Base-by-base conservation (phyloP, 768 basidiomycete genomes). In the Chalciporus piperatus region DNA sequence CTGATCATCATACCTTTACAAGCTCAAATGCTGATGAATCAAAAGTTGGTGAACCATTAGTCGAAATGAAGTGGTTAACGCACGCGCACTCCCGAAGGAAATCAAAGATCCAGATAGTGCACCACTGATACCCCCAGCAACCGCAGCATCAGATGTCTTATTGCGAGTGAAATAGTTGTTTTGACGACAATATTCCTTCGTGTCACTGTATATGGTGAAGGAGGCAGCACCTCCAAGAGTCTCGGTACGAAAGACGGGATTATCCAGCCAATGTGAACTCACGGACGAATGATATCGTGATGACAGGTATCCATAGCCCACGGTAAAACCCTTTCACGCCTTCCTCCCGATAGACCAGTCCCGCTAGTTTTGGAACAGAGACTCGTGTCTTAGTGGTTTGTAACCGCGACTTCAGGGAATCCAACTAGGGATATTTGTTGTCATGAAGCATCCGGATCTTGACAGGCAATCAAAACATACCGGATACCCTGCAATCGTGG, bases 251-350 rank as follows among this genome's bases (percentile, higher is more conserved):
- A 20, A 54, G n/a, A 32, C 35, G 47, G 50, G 23, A 41, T 43
- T 47, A 50, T 46, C 17, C 45, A 43, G 44, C n/a, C 48, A 6
- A 37, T 17, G n/a, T 33, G 19, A 42, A 91, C 90, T 73, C 68
- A 85, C 96, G 92, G 69, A 98, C 94, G 67, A 96, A 92, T 6
- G 94, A 93, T 60, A 98, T 98, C 9, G 94, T 96, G 70, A 93
- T 77, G 49, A 98, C 81, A 42, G 96, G 95, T 60, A 98, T 89
- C 83, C 89, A 91, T 45, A 94, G 64, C 51, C 92, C 92, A 50
- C 93, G 80, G 70, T 91, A 96, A 72, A 93, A 98, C 48, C 96
- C 95, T 58, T 79, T 79, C 30, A 92, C 70, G n/a, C 92, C 87
- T 71, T 93, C 88, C 62, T 93, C 91, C 27, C 80, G 80, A 69